These are phyloP conservation scores for Meyerozyma athensensis DNA, from an alignment of 1,139 yeast species.

Conservation along the genomic window DNA sequence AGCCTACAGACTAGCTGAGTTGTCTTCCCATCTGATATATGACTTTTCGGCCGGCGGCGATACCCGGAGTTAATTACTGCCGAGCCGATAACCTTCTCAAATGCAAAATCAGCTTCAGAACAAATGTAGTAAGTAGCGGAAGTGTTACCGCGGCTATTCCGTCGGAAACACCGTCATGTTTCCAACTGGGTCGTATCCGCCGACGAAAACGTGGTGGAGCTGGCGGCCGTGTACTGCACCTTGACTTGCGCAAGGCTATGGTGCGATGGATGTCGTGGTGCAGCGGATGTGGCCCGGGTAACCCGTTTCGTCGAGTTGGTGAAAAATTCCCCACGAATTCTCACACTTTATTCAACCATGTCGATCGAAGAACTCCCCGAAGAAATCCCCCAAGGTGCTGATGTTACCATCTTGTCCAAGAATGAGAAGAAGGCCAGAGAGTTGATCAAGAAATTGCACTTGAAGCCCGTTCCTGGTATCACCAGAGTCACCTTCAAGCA, in stretches of 20 bases:
- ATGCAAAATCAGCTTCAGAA: too few species aligned
- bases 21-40: too few species aligned
- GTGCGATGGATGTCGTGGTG: not conserved
- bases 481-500: conserved; percentile 95
- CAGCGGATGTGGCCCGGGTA: not conserved
- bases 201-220: not conserved
- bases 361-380: conserved; percentile 61
- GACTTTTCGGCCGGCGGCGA: too few species aligned
- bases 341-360: conserved; percentile 24
- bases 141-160: too few species aligned
- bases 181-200: too few species aligned
- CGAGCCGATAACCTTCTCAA: too few species aligned
- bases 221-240: not conserved
- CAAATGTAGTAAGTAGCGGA: too few species aligned
- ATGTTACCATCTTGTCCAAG: conserved; percentile 78
- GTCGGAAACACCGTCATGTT: too few species aligned
- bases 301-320: conserved; percentile 1
- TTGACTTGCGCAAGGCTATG: too few species aligned
- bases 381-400: conserved; percentile 84
- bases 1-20: too few species aligned
- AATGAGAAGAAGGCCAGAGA: conserved; percentile 97
- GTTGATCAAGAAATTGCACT: conserved; percentile 80
- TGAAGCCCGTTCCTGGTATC: conserved; percentile 89
- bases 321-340: not conserved
- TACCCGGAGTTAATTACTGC: too few species aligned